These are phyloP conservation scores for Penicillium sp. DNA, from an alignment of 2,329 filamentous ascomycete genomes.

Conservation along the genomic window DNA sequence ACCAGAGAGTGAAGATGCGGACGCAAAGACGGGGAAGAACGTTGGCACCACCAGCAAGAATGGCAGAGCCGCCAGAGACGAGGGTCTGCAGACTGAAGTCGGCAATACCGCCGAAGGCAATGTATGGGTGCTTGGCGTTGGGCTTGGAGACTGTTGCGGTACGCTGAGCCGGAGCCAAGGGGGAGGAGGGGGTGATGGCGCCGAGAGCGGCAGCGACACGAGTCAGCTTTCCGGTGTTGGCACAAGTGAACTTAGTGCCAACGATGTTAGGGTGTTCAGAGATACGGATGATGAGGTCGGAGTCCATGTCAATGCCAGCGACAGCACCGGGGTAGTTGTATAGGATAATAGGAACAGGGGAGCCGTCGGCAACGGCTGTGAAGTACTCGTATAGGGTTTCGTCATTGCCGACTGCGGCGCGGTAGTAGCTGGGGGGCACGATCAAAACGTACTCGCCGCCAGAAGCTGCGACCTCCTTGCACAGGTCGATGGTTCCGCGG, in stretches of 20 bases:
- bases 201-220: conserved; percentile 72
- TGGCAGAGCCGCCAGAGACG: conserved; percentile 75
- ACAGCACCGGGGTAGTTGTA: conserved; percentile 93
- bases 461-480: conserved; percentile 63
- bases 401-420: conserved; percentile 68
- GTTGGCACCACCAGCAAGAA: conserved; percentile 84
- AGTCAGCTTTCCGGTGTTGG: conserved; percentile 85
- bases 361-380: conserved; percentile 70
- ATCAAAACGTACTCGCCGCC: conserved; percentile 80
- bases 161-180: conserved; percentile 30
- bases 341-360: conserved; percentile 74
- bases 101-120: conserved; percentile 85
- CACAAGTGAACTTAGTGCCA: conserved; percentile 89
- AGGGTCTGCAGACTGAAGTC: conserved; percentile 85
- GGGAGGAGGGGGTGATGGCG: conserved; percentile 62
- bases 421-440: conserved; percentile 82
- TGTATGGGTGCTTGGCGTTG: conserved; percentile 56
- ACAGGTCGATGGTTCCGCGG: conserved; percentile 73
- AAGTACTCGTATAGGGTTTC: conserved; percentile 72
- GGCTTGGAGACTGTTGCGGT: conserved; percentile 31
- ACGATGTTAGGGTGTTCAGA: conserved; percentile 79
- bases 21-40: conserved; percentile 82
- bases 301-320: conserved; percentile 85
- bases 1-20: conserved; percentile 75
- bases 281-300: conserved; percentile 77